Conservation (phyloP, 2,329 filamentous ascomycete genomes). For the Pseudogymnoascus sp. region DNA sequence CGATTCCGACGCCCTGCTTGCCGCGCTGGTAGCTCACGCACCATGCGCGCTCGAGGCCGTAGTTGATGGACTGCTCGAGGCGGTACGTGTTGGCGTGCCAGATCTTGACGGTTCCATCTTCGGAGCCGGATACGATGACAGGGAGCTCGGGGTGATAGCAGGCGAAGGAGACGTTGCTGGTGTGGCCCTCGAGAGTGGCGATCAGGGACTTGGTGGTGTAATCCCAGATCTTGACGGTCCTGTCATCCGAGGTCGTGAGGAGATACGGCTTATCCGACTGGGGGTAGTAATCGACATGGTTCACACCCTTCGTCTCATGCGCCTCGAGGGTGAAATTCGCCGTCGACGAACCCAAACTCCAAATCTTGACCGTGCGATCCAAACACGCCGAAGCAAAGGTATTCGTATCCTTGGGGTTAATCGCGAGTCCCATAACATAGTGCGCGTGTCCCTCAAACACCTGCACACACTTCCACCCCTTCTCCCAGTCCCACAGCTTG, state of each 20-base stretch:
- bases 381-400: conserved; percentile 89
- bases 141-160: conserved; percentile 96
- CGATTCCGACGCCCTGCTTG: conserved; percentile 87
- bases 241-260: conserved; percentile 91
- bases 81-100: conserved; percentile 98
- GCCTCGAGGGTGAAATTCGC: conserved; percentile 96
- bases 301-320: conserved; percentile 94
- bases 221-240: conserved; percentile 97
- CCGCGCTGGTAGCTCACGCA: conserved; percentile 94
- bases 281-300: conserved; percentile 87
- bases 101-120: conserved; percentile 95
- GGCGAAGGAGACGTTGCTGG: conserved; percentile 95
- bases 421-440: conserved; percentile 93
- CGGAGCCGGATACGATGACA: conserved; percentile 94
- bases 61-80: conserved; percentile 91
- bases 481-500: conserved; percentile 98
- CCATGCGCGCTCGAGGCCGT: conserved; percentile 93
- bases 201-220: conserved; percentile 98
- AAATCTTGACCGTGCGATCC: conserved; percentile 95
- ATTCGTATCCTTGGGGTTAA: conserved; percentile 96
- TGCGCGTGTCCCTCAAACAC: conserved; percentile 94
- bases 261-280: conserved; percentile 75
- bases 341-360: conserved; percentile 87
- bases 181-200: conserved; percentile 92
- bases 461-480: conserved; percentile 94